Conservation (phyloP, 306 rosid species). For the Vigna trinervia region DNA sequence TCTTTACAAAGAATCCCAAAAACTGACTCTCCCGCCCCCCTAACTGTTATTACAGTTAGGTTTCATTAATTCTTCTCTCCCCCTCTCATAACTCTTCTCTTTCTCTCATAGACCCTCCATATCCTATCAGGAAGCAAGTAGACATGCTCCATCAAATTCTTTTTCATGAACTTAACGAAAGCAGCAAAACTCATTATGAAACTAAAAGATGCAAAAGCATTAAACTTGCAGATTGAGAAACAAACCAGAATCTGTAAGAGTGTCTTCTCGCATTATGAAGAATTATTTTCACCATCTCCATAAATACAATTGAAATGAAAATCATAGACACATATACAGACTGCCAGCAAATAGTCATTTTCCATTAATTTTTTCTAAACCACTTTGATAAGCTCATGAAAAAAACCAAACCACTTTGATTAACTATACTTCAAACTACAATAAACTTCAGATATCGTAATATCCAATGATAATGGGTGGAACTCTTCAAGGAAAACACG, state of each 20-base stretch:
- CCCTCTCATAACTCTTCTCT: too few species aligned
- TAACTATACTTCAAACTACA: not conserved
- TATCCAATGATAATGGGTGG: not conserved
- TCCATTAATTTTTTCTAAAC: not conserved
- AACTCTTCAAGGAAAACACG: not conserved
- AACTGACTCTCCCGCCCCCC: too few species aligned
- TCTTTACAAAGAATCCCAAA: too few species aligned
- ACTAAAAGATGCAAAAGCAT: not conserved
- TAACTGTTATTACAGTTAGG: too few species aligned
- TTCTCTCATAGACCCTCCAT: too few species aligned
- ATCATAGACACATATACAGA: not conserved
- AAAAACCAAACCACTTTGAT: constrained; percentile 30
- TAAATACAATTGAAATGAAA: not conserved
- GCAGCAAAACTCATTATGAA: not conserved
- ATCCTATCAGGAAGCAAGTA: too few species aligned
- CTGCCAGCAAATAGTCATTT: not conserved
- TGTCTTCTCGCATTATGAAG: not conserved
- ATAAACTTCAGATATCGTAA: constrained; percentile 2
- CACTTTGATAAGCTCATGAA: not conserved
- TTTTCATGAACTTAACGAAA: not conserved
- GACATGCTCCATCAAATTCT: not conserved
- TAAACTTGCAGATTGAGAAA: not conserved
- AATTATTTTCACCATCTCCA: not conserved
- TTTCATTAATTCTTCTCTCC: too few species aligned
- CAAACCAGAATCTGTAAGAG: not conserved